Evolutionary conservation across 2,329 filamentous ascomycete genomes (phyloP).

Genomic region (Proliferodiscus dingleyae): DNA sequence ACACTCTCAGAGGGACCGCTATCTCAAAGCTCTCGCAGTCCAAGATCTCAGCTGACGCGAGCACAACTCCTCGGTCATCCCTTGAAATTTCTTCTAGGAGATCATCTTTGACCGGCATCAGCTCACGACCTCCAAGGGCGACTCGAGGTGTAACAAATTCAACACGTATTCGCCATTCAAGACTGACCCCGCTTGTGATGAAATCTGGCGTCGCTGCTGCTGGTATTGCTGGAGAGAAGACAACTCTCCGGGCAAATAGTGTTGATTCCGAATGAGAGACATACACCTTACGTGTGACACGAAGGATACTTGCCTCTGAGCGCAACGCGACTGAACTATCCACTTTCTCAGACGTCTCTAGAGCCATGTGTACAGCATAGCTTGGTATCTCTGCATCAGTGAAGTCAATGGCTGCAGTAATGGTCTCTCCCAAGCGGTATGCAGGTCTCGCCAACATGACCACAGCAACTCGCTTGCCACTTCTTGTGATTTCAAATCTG

Average conservation of each 20-base stretch:
- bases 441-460: constrained; percentile 84
- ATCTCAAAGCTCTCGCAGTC: constrained; percentile 89
- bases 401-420: constrained; percentile 83
- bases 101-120: constrained; percentile 33
- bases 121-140: constrained; percentile 32
- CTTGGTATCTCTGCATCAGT: constrained; percentile 70
- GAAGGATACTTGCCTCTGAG: constrained; percentile 77
- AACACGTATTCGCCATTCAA: constrained; percentile 85
- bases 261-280: constrained; percentile 75
- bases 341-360: constrained; percentile 84
- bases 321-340: constrained; percentile 76
- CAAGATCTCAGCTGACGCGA: constrained; percentile 73
- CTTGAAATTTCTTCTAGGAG: constrained; percentile 75
- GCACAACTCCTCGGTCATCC: constrained; percentile 72
- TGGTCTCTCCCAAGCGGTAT: constrained; percentile 82
- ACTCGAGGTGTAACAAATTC: constrained; percentile 82
- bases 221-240: constrained; percentile 81
- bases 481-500: constrained; percentile 89
- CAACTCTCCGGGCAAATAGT: constrained; percentile 71
- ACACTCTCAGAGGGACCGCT: constrained; percentile 76
- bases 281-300: constrained; percentile 80
- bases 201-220: constrained; percentile 83
- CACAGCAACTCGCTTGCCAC: constrained; percentile 85
- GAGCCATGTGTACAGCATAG: constrained; percentile 76
- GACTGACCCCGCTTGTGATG: constrained; percentile 77